Base-by-base conservation (phyloP, 805 yeast species). In the Candida caryicola region DNA sequence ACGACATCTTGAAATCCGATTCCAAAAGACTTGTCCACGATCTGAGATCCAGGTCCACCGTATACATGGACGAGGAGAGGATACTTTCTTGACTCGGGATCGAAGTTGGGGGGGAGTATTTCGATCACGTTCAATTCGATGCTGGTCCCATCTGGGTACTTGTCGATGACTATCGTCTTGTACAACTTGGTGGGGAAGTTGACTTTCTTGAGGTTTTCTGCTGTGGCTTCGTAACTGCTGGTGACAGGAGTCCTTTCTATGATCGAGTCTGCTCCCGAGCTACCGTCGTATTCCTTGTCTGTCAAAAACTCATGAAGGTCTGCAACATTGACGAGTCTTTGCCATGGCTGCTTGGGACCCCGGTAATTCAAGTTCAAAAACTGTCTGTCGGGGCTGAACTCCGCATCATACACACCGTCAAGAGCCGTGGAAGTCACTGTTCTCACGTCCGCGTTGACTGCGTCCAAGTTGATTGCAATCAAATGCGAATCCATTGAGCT, bases 31-130 rank as follows among this genome's bases (percentile, higher is more conserved):
- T 76, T 66, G 27, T 64, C 67, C 8, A 76, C 73, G 17, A 76
- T 73, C 46, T 79, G 81, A 3, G 85, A 79, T 0, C 93, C 95
- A 1, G 95, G 95, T 0, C 93, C 95, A 3, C 89, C 93, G 54
- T 85, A 85, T 0, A 77, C 81, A 40, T 76, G 73, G 2, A 84
- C 87, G 30, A 85, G 57, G 9, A 85, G 44, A 0, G 93, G 90
- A 50, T 83, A 77, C 44, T 73, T 70, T 27, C 41, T 33, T 29
- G 57, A 59, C 1, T 47, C 47, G 2, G 71, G 60, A 44, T 79
- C 63, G 48, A 82, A 76, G 32, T 67, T 64, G 0, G 72, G 70
- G 0, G 95, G 95, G 30, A 73, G 64, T 6, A 80, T 76, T 51
- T 84, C 90, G 29, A 81, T 59, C 38, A 79, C 69, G 51, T 81